phyloP scores from a whole-genome alignment of 2,329 filamentous ascomycete species.

The Aspergillus floridensis region DNA sequence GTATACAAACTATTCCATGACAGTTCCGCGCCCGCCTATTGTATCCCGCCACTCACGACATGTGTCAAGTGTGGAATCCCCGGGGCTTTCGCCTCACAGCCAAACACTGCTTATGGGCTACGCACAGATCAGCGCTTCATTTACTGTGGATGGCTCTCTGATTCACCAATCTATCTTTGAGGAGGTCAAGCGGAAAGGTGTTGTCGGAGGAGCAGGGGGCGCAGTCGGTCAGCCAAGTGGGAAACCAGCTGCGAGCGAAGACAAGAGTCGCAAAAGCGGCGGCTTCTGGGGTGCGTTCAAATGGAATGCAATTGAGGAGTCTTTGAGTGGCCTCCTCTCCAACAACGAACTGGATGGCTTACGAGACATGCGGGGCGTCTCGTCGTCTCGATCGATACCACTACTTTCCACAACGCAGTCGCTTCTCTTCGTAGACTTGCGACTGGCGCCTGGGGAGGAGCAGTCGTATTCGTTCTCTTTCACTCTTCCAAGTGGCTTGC shows the following conservation, averaged over 20 bases:
- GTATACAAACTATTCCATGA: constrained; percentile 56
- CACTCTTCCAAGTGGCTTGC: constrained; percentile 80
- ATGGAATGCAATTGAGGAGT: constrained; percentile 85
- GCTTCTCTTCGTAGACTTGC: constrained; percentile 90
- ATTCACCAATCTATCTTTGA: constrained; percentile 89
- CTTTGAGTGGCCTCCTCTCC: constrained; percentile 82
- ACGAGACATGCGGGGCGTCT: constrained; percentile 87
- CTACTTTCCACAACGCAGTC: constrained; percentile 94
- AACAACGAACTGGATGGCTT: constrained; percentile 86
- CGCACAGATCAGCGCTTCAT: constrained; percentile 88
- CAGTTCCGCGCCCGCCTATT: constrained; percentile 53
- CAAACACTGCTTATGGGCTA: constrained; percentile 98
- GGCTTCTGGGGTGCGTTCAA: constrained; percentile 80
- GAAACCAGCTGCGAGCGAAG: constrained; percentile 35
- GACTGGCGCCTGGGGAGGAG: constrained; percentile 83
- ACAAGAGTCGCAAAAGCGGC: constrained; percentile 60
- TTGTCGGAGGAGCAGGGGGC: constrained; percentile 76
- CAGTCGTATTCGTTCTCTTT: constrained; percentile 84
- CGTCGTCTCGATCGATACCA: constrained; percentile 81
- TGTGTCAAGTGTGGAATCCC: constrained; percentile 43
- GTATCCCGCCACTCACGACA: constrained; percentile 40
- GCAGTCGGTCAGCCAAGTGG: constrained; percentile 71
- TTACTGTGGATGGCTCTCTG: constrained; percentile 85
- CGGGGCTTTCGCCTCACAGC: constrained; percentile 20
- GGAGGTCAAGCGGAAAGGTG: constrained; percentile 90